Conservation (phyloP, 192 early-diverging fungal species). For the Coemansia erecta region DNA sequence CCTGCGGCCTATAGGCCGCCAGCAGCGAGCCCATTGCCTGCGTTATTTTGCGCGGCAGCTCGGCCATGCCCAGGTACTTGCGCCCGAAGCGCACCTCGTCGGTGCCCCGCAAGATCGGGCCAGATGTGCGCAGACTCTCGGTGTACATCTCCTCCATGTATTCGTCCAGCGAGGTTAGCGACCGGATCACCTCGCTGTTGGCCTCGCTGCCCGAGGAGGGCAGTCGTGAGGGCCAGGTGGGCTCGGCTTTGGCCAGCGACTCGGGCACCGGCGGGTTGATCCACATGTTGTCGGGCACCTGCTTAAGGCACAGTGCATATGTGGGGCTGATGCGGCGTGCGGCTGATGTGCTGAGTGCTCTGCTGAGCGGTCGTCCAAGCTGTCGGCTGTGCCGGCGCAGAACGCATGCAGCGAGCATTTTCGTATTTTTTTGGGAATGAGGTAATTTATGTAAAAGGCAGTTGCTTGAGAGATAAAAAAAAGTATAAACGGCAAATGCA, state of each 20-base stretch:
- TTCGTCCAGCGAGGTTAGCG: constrained; percentile 20
- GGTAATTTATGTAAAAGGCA: no score
- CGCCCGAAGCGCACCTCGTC: constrained; percentile 49
- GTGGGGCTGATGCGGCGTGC: background rate
- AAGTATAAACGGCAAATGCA: no score
- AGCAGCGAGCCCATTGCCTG: constrained; percentile 13
- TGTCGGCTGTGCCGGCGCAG: no score
- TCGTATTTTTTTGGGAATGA: no score
- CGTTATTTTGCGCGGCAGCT: constrained; percentile 18
- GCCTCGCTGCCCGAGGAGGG: constrained; percentile 3
- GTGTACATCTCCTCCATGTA: constrained; percentile 18
- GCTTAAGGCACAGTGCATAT: constrained; percentile 1
- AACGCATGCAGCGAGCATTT: no score
- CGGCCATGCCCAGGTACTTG: constrained; percentile 48
- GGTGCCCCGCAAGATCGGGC: constrained; percentile 35
- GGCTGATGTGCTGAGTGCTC: background rate
- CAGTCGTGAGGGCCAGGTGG: background rate
- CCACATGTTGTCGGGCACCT: constrained; percentile 27
- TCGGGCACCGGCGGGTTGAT: constrained; percentile 8
- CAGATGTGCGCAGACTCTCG: constrained; percentile 6
- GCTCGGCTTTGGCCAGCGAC: background rate
- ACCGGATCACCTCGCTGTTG: constrained; percentile 8
- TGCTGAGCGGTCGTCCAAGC: background rate
- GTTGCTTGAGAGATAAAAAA: no score
- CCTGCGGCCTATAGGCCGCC: constrained; percentile 8